Conservation (phyloP, 192 early-diverging fungal species). For the Diversispora eburnea region DNA sequence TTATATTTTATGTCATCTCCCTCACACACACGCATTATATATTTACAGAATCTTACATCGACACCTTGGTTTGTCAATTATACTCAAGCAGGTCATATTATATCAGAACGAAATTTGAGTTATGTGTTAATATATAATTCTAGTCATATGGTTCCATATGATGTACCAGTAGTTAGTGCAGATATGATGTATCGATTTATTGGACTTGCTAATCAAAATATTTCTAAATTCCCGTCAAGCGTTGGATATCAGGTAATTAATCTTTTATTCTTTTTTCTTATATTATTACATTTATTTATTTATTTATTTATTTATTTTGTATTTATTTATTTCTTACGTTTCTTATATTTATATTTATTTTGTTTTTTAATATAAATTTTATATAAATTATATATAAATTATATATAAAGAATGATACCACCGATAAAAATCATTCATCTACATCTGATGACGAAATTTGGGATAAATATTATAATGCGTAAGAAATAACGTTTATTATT, state of each 20-base stretch:
- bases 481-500: background rate
- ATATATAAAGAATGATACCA: conserved; percentile 9
- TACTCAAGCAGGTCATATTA: conserved; percentile 39
- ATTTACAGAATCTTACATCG: background rate
- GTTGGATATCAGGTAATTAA: conserved; percentile 25
- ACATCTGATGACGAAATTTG: conserved; percentile 27
- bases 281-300: background rate
- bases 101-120: conserved; percentile 58
- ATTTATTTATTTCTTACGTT: too few relatives aligned
- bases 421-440: background rate
- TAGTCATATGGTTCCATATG: conserved; percentile 89
- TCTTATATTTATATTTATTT: too few relatives aligned
- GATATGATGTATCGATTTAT: conserved; percentile 93
- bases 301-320: too few relatives aligned
- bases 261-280: background rate
- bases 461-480: conserved; percentile 34
- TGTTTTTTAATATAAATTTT: too few relatives aligned
- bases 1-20: background rate
- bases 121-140: conserved; percentile 82
- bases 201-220: conserved; percentile 35
- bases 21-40: background rate
- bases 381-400: background rate
- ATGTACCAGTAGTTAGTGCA: conserved; percentile 68
- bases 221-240: conserved; percentile 23
- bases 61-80: conserved; percentile 49